Evolutionary conservation across 805 yeast genomes (phyloP), one percentile per base, ranked within the genome.

Genomic region (Spathaspora gorwiae): DNA sequence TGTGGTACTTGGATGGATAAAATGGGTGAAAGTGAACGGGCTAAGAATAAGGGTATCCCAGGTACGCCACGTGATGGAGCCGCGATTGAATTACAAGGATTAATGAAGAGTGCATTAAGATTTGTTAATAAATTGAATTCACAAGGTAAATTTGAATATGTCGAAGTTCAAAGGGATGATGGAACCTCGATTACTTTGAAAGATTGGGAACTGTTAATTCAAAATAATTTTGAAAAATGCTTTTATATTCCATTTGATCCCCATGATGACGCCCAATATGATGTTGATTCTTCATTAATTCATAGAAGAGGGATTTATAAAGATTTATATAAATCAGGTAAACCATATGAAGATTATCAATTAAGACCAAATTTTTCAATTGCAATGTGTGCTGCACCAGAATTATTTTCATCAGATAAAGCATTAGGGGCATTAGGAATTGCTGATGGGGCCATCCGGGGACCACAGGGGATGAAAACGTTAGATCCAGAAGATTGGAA

Each of bases 1-100:
- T 92, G 99, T 70, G 99, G 99, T 19, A 94, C 99, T 0, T 92
- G 99, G 99, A 92, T 90, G 97, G 99, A 92, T 66, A 92, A 92
- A 68, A 92, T 92, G 98, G 99, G 99, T 26, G 98, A 94, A 68
- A 87, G 96, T 57, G 81, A 65, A 32, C 73, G 66, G 45, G 97
- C 98, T 0, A 84, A 85, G 1, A 83, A 81, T 47, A 86, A 84
- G 54, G 99, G 99, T n/a, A 72, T 79, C 32, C 99, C 99, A 1
- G 99, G 98, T 1, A 92, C 98, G 0, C 98, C 99, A 24, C 79
- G 99, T 60, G 96, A 90, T 65, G 99, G 99, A 33, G 96, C 97
- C 1, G 97, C 95, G 2, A 75, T 92, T 45, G 99, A 92, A 64
- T 85, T 92, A 46, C 89, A 81, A 54, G 99, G 97, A 0, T 69